Conservation (phyloP, 2,329 filamentous ascomycete genomes). For the Pestalotiopsis sp. region DNA sequence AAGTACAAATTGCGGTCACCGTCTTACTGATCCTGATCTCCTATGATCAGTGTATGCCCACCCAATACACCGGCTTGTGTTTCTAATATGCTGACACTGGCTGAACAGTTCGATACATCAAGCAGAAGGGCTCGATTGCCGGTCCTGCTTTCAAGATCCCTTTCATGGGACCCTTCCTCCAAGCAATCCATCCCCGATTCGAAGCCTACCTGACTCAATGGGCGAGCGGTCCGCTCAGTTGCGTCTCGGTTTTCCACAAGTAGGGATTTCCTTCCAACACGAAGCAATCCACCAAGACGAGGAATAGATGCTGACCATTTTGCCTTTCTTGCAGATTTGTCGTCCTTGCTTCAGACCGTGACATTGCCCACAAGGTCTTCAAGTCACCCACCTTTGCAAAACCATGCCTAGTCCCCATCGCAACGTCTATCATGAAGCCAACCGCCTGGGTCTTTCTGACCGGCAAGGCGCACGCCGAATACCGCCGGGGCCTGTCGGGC, state of each 20-base stretch:
- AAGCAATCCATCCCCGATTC: conserved; percentile 74
- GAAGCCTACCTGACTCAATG: conserved; percentile 74
- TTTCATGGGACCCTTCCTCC: conserved; percentile 74
- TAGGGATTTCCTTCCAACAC: conserved; percentile 34
- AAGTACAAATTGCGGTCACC: background rate
- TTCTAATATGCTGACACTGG: background rate
- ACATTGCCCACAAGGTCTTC: conserved; percentile 80
- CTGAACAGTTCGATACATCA: conserved; percentile 57
- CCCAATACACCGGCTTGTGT: background rate
- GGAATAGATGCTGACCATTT: background rate
- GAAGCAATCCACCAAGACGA: background rate
- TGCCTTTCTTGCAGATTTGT: conserved; percentile 62
- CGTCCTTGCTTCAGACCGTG: conserved; percentile 74
- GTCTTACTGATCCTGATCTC: background rate
- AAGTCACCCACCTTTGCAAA: conserved; percentile 75
- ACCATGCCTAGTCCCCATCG: conserved; percentile 76
- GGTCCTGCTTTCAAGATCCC: conserved; percentile 65
- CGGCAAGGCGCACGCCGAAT: conserved; percentile 75
- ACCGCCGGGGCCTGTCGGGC: conserved; percentile 71
- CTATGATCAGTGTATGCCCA: conserved; percentile 6
- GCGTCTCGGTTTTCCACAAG: conserved; percentile 86
- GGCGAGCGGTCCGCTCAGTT: conserved; percentile 76
- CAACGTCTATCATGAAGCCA: conserved; percentile 70
- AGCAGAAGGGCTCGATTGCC: conserved; percentile 61
- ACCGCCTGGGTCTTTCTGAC: conserved; percentile 80